Evolutionary conservation across 2,329 filamentous ascomycete genomes (phyloP), one percentile per base, ranked within the genome.

Genomic region (Ploettnerulaceae sp.): DNA sequence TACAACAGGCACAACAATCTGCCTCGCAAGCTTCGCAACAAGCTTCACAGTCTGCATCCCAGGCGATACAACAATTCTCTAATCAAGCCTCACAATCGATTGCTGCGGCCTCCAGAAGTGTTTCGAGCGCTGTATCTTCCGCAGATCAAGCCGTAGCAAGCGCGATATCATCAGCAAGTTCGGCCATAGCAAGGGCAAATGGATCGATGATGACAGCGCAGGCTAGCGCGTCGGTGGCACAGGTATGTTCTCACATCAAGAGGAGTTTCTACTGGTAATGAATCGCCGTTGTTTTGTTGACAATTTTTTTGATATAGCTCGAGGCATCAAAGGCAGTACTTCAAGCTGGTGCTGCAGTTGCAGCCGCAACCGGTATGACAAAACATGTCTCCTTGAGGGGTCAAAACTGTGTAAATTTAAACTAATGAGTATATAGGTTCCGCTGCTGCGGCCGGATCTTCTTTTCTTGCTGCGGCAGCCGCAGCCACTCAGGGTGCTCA

Each of bases 311-410:
- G 15, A 17, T 35, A 32, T 28, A 61, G 59, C 31, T 34, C 0
- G 47, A 48, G 34, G 57, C 58, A 20, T 58, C 55, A 12, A 46
- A 29, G 4, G 57, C 56, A 18, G 49, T 61, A 11, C 34, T 59
- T 18, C 57, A 60, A 47, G 57, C 57, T 32, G 53, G 54, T 38
- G 58, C 58, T 25, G 56, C 56, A 2, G 54, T 61, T 15, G 57
- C 60, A 31, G 57, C 60, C 2, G 58, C 58, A 18, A 62, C 57
- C 43, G 58, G 59, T 60, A 52, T 7, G 51, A 47, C n/a, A 32
- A 21, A 3, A 4, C 2, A 8, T n/a, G n/a, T n/a, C n/a, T n/a
- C n/a, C n/a, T 29, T n/a, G 3, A 3, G 3, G 3, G 22, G 5
- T 36, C 9, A 17, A 28, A 31, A 14, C 32, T 24, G 8, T 17